Evolutionary conservation across 2,329 filamentous ascomycete genomes (phyloP).

Genomic region (Microcyclosporella mali): DNA sequence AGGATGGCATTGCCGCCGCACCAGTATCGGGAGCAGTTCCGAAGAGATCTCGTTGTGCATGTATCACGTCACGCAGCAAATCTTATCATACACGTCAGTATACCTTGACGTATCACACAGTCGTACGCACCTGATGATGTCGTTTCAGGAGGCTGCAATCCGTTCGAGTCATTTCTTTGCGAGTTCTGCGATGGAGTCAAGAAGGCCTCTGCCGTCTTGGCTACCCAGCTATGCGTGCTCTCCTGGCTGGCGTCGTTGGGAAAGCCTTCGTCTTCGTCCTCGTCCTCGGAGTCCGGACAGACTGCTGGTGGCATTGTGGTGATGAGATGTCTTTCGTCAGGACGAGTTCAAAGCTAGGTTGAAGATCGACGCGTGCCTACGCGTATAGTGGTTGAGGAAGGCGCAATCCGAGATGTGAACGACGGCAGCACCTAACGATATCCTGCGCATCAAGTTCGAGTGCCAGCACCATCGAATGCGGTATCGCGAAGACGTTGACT

Average conservation of each 20-base stretch:
- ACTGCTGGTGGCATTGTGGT: constrained; percentile 7
- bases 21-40: constrained; percentile 8
- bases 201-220: not conserved
- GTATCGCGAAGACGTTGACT: too few species aligned
- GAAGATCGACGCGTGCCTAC: not conserved
- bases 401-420: not conserved
- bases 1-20: constrained; percentile 8
- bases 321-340: not conserved
- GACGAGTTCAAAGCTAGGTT: not conserved
- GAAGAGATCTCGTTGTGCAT: constrained; percentile 23
- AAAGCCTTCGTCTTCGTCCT: constrained; percentile 10
- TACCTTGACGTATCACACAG: not conserved
- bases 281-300: constrained; percentile 7
- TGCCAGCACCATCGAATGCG: too few species aligned
- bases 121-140: constrained; percentile 5
- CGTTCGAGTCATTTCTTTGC: constrained; percentile 1
- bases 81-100: constrained; percentile 1
- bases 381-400: constrained; percentile 1
- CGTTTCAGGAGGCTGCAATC: not conserved
- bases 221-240: constrained; percentile 5
- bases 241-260: constrained; percentile 4
- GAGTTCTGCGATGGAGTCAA: not conserved
- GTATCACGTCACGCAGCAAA: constrained; percentile 3
- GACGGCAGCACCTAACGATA: too few species aligned
- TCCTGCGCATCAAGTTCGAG: too few species aligned